These are phyloP conservation scores for Sutorius australiensis DNA, from an alignment of 768 basidiomycete species.

Conservation along the genomic window DNA sequence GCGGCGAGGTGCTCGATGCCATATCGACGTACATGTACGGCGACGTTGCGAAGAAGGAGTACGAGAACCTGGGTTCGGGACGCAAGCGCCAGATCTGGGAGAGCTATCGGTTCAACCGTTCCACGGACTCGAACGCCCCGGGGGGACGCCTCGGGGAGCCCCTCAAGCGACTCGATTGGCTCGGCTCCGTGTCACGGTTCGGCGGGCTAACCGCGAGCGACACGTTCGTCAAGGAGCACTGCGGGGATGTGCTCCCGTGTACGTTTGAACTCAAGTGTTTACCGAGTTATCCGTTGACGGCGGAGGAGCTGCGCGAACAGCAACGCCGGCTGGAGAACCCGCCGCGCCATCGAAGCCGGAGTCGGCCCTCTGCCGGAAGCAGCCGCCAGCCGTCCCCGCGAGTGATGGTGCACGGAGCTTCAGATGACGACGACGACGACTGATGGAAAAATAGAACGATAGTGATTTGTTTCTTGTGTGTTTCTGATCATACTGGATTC, in stretches of 20 bases:
- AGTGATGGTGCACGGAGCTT: conserved; percentile 7
- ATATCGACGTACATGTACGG: conserved; percentile 49
- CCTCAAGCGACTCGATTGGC: conserved; percentile 64
- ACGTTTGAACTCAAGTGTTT: conserved; percentile 57
- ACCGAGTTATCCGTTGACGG: conserved; percentile 43
- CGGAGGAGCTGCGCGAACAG: conserved; percentile 48
- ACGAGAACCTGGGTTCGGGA: conserved; percentile 35
- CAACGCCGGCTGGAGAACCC: conserved; percentile 33
- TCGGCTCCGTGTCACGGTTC: conserved; percentile 55
- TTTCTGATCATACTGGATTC: conserved; percentile 1
- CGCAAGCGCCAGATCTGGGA: conserved; percentile 43
- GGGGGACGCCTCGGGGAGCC: conserved; percentile 64
- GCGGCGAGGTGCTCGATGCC: conserved; percentile 59
- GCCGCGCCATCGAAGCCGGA: conserved; percentile 18
- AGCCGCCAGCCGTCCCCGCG: conserved; percentile 22
- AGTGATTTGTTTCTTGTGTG: neutral
- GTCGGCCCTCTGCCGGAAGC: conserved; percentile 6
- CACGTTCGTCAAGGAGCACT: conserved; percentile 38
- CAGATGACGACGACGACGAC: conserved; percentile 18
- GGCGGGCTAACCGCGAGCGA: conserved; percentile 56
- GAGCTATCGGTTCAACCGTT: conserved; percentile 65
- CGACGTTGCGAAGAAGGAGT: conserved; percentile 52
- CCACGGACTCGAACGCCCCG: conserved; percentile 58
- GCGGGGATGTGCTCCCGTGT: conserved; percentile 51
- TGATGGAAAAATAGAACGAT: neutral